Evolutionary conservation across 2,329 filamentous ascomycete genomes (phyloP), one percentile per base, ranked within the genome.

Genomic region (Monilinia fructigena): DNA sequence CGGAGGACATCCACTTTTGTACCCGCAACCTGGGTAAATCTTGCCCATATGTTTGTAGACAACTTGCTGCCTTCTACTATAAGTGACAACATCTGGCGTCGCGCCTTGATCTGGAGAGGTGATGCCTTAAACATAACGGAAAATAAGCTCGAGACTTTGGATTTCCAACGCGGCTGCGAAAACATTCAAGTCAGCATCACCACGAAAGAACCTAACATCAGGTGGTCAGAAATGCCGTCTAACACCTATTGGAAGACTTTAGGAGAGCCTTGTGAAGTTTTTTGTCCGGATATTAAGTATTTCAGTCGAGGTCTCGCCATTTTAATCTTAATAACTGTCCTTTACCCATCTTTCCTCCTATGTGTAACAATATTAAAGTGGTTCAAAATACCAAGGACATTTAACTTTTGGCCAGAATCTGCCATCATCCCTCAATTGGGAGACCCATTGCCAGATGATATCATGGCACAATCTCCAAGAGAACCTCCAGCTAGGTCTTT

Each of bases 1-100:
- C 20, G 12, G 28, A 26, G 4, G 4, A 38, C 5, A 5, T 5
- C 14, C 1, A 0, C 1, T 53, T 61, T 40, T 66, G 55, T 38
- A n/a, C 55, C 55, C 4, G 47, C 47, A 12, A 66, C 63, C 31
- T 66, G 63, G 63, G 63, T 66, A 20, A 66, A 66, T 47, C 47
- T 45, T 26, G 63, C 16, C 14, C 63, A 66, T 47, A 8, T 66
- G 5, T 7, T 66, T 35, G 26, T 61, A 3, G 55, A 66, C 26
- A 66, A 66, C 4, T 31, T 18, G 2, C 35, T 66, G 10, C 48
- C 63, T 26, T 26, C n/a, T 18, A 47, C 10, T 11, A 14, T 61
- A 16, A 61, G 63, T 47, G 45, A 66, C 38, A 45, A 12, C 2
- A 66, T 66, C 23, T 66, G 63, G 63, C 45, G 48, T 18, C 20